Conservation (phyloP, 495 filamentous ascomycete genomes). For the Mycothermus thermophilus region DNA sequence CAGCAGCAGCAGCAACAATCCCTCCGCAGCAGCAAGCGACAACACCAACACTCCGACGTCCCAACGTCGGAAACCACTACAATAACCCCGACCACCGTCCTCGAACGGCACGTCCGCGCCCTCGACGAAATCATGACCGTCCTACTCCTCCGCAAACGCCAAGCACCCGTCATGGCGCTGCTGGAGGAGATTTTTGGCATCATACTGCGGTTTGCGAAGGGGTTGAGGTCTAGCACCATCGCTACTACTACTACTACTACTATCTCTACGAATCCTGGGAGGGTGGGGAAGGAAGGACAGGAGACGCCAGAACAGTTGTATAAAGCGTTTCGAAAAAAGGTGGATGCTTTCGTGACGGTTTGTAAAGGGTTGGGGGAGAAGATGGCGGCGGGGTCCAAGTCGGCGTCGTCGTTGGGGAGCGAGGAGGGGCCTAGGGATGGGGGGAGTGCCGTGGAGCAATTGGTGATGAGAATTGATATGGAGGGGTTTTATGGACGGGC, state of each 20-base stretch:
- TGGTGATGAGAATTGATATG: slow-evolving; percentile 48
- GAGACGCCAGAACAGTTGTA: slow-evolving; percentile 42
- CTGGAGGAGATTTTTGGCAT: slow-evolving; percentile 64
- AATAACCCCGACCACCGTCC: slow-evolving; percentile 47
- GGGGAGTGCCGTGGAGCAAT: slow-evolving; percentile 37
- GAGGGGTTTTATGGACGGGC: slow-evolving; percentile 46
- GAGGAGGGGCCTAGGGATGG: slow-evolving; percentile 14
- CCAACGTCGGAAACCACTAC: slow-evolving; percentile 1
- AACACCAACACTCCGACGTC: too few species aligned
- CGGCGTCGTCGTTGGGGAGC: slow-evolving; percentile 37
- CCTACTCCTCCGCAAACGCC: slow-evolving; percentile 54
- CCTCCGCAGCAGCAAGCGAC: not conserved
- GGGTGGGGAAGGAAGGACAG: slow-evolving; percentile 4
- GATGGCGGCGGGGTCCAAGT: too few species aligned
- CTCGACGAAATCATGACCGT: slow-evolving; percentile 67
- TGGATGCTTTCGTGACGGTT: slow-evolving; percentile 53
- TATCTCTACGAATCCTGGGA: not conserved
- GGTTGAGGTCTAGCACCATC: slow-evolving; percentile 4
- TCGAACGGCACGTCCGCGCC: slow-evolving; percentile 58
- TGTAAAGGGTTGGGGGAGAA: slow-evolving; percentile 48
- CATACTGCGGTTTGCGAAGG: slow-evolving; percentile 52
- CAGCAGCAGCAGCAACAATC: too few species aligned
- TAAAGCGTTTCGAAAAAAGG: slow-evolving; percentile 48
- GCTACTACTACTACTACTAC: not conserved
- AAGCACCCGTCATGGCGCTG: slow-evolving; percentile 54